Evolutionary conservation across 2,329 filamentous ascomycete genomes (phyloP).

Genomic region (Aspergillus chevalieri): DNA sequence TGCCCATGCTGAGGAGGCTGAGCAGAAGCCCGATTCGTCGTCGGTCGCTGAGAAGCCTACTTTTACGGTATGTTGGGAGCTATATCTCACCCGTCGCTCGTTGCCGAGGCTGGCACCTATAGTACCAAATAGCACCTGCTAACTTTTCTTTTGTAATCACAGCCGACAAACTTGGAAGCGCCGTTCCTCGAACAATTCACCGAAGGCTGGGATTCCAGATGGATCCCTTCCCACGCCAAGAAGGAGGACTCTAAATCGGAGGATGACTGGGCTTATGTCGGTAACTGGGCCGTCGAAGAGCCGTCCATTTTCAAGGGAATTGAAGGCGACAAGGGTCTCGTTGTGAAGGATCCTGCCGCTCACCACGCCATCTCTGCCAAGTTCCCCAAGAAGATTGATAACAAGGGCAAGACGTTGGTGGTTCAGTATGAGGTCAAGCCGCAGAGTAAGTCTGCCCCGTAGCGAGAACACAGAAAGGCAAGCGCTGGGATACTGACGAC

Average conservation of each 20-base stretch:
- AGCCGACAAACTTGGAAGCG: slow-evolving; percentile 85
- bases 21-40: slow-evolving; percentile 49
- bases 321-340: slow-evolving; percentile 89
- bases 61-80: slow-evolving; percentile 68
- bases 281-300: slow-evolving; percentile 96
- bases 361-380: slow-evolving; percentile 99
- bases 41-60: slow-evolving; percentile 63
- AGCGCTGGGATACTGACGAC: slow-evolving; percentile 25
- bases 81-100: neutral
- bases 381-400: slow-evolving; percentile 92
- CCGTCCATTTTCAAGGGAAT: slow-evolving; percentile 85
- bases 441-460: slow-evolving; percentile 63
- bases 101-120: slow-evolving; percentile 1
- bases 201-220: slow-evolving; percentile 87
- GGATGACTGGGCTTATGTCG: slow-evolving; percentile 95
- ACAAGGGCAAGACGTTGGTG: slow-evolving; percentile 94
- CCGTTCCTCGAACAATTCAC: slow-evolving; percentile 98
- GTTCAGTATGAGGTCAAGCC: slow-evolving; percentile 99
- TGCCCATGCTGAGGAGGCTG: slow-evolving; percentile 63
- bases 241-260: slow-evolving; percentile 77
- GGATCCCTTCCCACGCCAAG: slow-evolving; percentile 94
- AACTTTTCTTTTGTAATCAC: slow-evolving; percentile 9
- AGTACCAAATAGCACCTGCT: slow-evolving; percentile 7
- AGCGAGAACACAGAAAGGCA: neutral
- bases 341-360: slow-evolving; percentile 95